These are phyloP conservation scores for Cnidoscolus chayamansa DNA, from an alignment of 441 rosid species.

Conservation along the genomic window DNA sequence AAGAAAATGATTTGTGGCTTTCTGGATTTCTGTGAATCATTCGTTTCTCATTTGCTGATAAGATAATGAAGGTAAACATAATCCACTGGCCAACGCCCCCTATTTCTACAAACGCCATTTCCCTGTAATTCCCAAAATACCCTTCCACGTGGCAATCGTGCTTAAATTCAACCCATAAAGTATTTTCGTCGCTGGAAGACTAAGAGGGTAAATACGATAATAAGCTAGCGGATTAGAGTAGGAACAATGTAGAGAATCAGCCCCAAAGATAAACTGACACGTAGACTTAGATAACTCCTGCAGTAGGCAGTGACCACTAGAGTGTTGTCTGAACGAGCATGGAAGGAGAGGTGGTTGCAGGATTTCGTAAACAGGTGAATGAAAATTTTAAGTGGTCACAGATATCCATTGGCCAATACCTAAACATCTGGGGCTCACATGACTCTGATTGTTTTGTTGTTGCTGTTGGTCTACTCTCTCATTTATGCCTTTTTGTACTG, in stretches of 20 bases:
- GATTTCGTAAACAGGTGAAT: too few relatives aligned
- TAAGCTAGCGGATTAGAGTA: background rate
- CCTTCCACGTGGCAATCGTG: slow-evolving; percentile 17
- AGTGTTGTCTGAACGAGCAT: too few relatives aligned
- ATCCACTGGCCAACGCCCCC: background rate
- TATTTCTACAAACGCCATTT: slow-evolving; percentile 24
- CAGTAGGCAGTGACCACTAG: background rate
- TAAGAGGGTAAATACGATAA: background rate
- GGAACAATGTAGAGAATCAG: slow-evolving; percentile 15
- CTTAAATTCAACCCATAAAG: background rate
- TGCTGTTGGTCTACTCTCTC: background rate
- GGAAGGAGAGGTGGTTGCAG: too few relatives aligned
- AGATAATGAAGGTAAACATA: slow-evolving; percentile 21
- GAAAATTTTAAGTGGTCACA: too few relatives aligned
- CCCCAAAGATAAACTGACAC: slow-evolving; percentile 11
- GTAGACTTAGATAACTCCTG: background rate
- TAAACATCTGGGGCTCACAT: too few relatives aligned
- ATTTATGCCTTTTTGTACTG: background rate
- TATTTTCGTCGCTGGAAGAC: background rate
- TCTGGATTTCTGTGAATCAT: slow-evolving; percentile 31
- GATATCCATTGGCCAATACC: too few relatives aligned
- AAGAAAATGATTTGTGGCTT: slow-evolving; percentile 20
- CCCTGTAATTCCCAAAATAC: background rate
- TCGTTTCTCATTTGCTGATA: slow-evolving; percentile 28
- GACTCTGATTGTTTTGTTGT: too few relatives aligned